These are phyloP conservation scores for Coccomyxa sp. DNA, from an alignment of 139 green algal species.

Conservation along the genomic window DNA sequence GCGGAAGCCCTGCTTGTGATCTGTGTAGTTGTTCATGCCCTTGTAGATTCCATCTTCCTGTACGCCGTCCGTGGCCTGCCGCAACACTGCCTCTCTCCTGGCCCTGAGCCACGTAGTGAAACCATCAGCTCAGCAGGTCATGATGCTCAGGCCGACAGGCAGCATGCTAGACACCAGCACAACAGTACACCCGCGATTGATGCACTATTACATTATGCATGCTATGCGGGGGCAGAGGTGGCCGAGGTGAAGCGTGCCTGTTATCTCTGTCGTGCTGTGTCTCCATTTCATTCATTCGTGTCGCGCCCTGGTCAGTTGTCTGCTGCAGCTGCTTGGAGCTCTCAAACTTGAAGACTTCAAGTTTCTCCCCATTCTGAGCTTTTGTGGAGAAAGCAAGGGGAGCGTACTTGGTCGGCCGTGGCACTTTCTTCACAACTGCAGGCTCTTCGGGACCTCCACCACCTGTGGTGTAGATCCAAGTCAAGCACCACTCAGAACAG, in stretches of 20 bases:
- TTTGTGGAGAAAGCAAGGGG: constrained; percentile 53
- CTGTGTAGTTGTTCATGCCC: constrained; percentile 74
- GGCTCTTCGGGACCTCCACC: neutral
- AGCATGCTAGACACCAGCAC: neutral
- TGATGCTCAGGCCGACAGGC: neutral
- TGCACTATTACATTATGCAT: neutral
- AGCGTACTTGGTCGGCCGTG: constrained; percentile 37
- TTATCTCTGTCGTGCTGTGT: constrained; percentile 72
- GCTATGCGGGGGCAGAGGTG: neutral
- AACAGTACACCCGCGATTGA: neutral
- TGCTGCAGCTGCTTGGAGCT: constrained; percentile 40
- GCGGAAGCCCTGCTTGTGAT: constrained; percentile 73
- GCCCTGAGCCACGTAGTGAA: constrained; percentile 30
- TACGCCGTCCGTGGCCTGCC: constrained; percentile 25
- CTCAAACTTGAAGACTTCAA: constrained; percentile 37
- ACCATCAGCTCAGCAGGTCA: neutral
- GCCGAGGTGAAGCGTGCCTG: constrained; percentile 26
- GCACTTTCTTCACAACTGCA: constrained; percentile 36
- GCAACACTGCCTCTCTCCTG: constrained; percentile 51
- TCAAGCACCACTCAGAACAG: too few relatives aligned
- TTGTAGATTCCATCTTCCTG: constrained; percentile 54
- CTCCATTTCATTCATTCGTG: constrained; percentile 63
- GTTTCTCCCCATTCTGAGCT: constrained; percentile 7
- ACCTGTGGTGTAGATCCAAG: neutral
- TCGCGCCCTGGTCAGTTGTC: constrained; percentile 52